Conservation (phyloP, 1,139 yeast species). For the Saccharomycopsis hybrid region DNA sequence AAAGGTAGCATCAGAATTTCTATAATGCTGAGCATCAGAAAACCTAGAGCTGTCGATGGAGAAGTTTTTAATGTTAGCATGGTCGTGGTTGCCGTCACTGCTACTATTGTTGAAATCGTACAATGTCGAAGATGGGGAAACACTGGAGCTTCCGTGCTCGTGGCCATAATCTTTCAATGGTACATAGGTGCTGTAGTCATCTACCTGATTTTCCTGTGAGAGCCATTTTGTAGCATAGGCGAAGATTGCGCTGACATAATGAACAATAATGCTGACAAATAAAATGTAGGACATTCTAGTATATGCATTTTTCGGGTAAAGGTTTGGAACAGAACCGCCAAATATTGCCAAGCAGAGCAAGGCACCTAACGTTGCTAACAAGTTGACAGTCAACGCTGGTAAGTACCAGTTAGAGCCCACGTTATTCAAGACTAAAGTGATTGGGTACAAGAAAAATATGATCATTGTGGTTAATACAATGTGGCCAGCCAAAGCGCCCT, state of each 20-base stretch:
- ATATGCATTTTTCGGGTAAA: slow-evolving; percentile 77
- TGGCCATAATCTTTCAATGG: slow-evolving; percentile 25
- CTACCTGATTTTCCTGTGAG: slow-evolving; percentile 30
- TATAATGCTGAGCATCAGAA: too few species aligned
- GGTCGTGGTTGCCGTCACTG: slow-evolving; percentile 16
- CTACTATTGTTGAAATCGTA: slow-evolving; percentile 29
- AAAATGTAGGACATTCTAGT: slow-evolving; percentile 57
- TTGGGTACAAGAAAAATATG: slow-evolving; percentile 60
- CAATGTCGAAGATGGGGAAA: slow-evolving; percentile 37
- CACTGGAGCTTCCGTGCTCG: slow-evolving; percentile 10
- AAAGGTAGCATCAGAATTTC: slow-evolving; percentile 22
- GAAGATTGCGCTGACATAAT: slow-evolving; percentile 44
- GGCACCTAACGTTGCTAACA: slow-evolving; percentile 41
- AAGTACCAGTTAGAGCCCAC: slow-evolving; percentile 52
- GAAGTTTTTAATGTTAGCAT: neutral
- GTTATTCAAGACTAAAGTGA: slow-evolving; percentile 60
- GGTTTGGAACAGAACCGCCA: slow-evolving; percentile 46
- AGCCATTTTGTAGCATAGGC: slow-evolving; percentile 36
- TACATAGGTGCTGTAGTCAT: slow-evolving; percentile 27
- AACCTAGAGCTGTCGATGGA: too few species aligned
- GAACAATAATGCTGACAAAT: slow-evolving; percentile 45
- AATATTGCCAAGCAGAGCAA: slow-evolving; percentile 56
- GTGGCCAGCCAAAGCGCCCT: slow-evolving; percentile 54
- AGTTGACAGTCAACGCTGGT: slow-evolving; percentile 48
- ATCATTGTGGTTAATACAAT: slow-evolving; percentile 40